phyloP scores from a whole-genome alignment of 2,329 filamentous ascomycete species.

The Bisporella sp. region DNA sequence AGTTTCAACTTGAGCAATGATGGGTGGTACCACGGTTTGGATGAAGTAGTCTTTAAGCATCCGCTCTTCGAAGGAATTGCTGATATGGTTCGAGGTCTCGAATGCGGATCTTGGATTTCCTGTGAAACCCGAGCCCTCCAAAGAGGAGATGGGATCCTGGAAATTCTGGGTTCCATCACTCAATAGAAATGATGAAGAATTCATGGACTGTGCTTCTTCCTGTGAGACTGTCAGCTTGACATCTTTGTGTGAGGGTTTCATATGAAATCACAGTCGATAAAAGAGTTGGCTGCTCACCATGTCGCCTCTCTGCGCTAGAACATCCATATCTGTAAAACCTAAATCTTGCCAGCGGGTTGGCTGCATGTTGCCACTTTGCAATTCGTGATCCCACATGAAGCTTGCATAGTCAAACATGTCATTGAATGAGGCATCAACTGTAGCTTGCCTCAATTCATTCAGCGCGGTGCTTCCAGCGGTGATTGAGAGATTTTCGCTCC shows the following conservation, averaged over 20 bases:
- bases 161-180: conserved; percentile 5
- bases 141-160: too few species aligned
- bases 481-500: not conserved
- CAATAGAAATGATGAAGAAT: conserved; percentile 7
- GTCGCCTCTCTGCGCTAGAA: not conserved
- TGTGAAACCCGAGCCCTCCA: not conserved
- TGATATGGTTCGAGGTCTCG: conserved; percentile 5
- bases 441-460: not conserved
- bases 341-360: conserved; percentile 7
- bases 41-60: conserved; percentile 41
- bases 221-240: not conserved
- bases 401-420: conserved; percentile 41
- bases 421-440: conserved; percentile 8
- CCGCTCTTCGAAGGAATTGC: conserved; percentile 28
- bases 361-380: conserved; percentile 23
- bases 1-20: conserved; percentile 45
- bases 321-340: conserved; percentile 5
- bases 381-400: conserved; percentile 37
- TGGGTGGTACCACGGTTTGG: conserved; percentile 42
- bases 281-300: conserved; percentile 1
- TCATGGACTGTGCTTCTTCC: conserved; percentile 10
- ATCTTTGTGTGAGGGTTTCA: not conserved
- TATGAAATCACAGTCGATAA: not conserved
- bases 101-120: not conserved
- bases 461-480: not conserved